Percentiles rank a stretch among this genome's conserved stretches.
These are phyloP conservation scores for Solanum medicagineum DNA, from an alignment of 257 asterid species.

Conservation along the genomic window DNA sequence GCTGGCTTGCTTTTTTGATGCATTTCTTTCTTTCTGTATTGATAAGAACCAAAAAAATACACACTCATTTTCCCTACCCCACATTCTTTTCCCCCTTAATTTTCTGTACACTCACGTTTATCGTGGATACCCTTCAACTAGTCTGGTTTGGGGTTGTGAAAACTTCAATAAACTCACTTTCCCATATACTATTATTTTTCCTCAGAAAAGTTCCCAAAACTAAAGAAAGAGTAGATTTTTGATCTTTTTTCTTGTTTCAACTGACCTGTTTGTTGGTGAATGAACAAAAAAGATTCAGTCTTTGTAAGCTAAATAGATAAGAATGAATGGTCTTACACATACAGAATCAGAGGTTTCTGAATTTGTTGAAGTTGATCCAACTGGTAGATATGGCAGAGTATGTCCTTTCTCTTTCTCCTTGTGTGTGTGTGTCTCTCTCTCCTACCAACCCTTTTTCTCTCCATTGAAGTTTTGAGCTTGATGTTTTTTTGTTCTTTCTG, in stretches of 20 bases:
- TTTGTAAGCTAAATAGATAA: not conserved
- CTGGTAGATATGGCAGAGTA: constrained; percentile 52
- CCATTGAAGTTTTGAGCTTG: not conserved
- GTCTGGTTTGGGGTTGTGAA: not conserved
- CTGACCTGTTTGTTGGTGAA: constrained; percentile 1
- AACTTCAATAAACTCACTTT: not conserved
- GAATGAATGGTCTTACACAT: constrained; percentile 25
- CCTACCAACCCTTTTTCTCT: not conserved
- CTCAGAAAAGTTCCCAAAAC: not conserved
- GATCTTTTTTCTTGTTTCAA: not conserved
- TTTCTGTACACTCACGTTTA: constrained; percentile 12
- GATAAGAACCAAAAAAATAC: not conserved
- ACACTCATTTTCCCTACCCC: not conserved
- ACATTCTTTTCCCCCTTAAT: not conserved
- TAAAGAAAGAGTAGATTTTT: not conserved
- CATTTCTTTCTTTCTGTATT: not conserved
- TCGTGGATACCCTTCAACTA: constrained; percentile 7
- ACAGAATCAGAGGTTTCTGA: constrained; percentile 24
- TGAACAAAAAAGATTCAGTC: not conserved
- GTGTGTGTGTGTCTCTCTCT: not conserved
- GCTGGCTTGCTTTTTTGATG: not conserved
- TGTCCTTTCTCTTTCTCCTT: not conserved
- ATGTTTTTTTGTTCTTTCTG: not conserved
- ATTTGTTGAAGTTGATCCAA: constrained; percentile 46
- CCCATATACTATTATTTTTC: not conserved